Base-by-base conservation (phyloP, 108 stramenopile species). In the Craspedostauros australis region DNA sequence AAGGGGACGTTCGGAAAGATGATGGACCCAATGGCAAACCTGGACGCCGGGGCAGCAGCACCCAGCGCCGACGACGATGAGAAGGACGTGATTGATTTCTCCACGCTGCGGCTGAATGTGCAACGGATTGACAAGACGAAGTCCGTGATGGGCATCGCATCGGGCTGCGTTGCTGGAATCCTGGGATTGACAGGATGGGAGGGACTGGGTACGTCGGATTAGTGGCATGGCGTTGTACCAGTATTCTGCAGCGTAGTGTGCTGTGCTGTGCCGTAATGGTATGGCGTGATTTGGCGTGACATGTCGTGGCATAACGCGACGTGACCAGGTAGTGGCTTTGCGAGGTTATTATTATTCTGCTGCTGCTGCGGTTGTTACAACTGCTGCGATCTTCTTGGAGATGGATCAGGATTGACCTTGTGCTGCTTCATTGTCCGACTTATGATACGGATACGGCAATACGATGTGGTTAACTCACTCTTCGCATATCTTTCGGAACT, bases 81-180 rank as follows among this genome's bases (percentile, higher is more conserved):
- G 20, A 82, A 84, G 48, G 82, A 88, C 59, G 79, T 88, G 18
- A 68, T 88, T 36, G 84, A 92, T 50, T 36, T 64, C 12, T 73
- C 66, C 15, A 77, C 80, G 9, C 70, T 75, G 38, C 54, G 52
- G 24, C 57, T 58, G 32, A 92, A 92, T 54, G 38, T 83, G 42
- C 64, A 73, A 30, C 72, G 77, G 39, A 83, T 88, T 47, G 91
- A 92, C 58, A 67, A 66, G 30, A 73, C 82, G 14, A 73, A 82
- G 55, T 86, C 86, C 11, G 85, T 88, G 32, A 88, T 92, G 86
- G 77, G 82, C 2, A 92, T 88, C 40, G 77, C 70, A 2, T 73
- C 84, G 29, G 86, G 91, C 2, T 92, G 91, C 55, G 71, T 81
- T 39, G 82, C 91, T 15, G 91, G 91, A 31, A 81, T 92, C 43